Base-by-base conservation (phyloP, 768 basidiomycete genomes). In the Panaeolus papilionaceus region DNA sequence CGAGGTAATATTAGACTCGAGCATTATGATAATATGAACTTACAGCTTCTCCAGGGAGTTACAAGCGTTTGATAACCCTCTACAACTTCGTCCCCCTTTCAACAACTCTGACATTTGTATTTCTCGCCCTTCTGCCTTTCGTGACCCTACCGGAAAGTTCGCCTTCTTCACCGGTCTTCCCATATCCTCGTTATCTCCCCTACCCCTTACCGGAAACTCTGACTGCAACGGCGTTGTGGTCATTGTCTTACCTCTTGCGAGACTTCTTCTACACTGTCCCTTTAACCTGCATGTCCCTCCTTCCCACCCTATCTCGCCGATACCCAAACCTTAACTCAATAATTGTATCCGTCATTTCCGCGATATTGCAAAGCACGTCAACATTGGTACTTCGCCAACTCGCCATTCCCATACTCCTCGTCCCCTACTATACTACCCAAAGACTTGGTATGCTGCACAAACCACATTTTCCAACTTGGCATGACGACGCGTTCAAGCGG, bases 161-260 rank as follows among this genome's bases (percentile, higher is more conserved):
- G 33, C 80, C 76, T 6, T 86, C 87, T 51, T 75, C 81, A 0
- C 28, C 54, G 10, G 6, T 10, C 28, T 84, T 91, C 72, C 83
- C 79, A 9, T 86, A 87, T 68, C 79, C 82, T 0, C 79, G 81
- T 0, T 80, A 81, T 74, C 83, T 91, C 70, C 88, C 87, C 2
- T 86, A 84, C 37, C 91, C 92, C 1, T 71, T 92, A 18, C 88
- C 90, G 11, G 91, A 93, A 76, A 71, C 92, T 18, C 72, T 92
- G 64, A 78, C 87, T 51, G 85, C 91, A 0, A 81, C 83, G 18
- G 84, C 88, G 3, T 80, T 93, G 58, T 94, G 88, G 83, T 81
- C 85, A 14, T 77, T 91, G 37, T 81, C 86, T 1, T 83, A 90
- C 73, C 78, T 86, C 26, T 80, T 90, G 26, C 82, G 86, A 63